phyloP scores from a whole-genome alignment of 306 rosid species.

The Sindora glabra region DNA sequence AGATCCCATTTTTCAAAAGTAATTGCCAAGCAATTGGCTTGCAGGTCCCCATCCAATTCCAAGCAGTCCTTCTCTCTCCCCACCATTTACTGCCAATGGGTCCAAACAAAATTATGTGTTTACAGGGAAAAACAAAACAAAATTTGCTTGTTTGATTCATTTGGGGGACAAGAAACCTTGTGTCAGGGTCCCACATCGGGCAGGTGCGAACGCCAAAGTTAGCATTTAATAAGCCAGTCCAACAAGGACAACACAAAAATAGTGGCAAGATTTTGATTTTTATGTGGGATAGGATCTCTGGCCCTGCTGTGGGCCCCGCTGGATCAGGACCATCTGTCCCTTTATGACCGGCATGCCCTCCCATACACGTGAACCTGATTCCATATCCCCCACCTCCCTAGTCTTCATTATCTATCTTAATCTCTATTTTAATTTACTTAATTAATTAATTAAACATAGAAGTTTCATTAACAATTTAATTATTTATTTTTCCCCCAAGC shows the following conservation, averaged over 20 bases:
- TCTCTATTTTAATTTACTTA: neutral
- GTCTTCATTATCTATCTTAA: neutral
- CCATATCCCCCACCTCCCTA: conserved; percentile 4
- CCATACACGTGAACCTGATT: conserved; percentile 69
- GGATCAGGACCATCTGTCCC: conserved; percentile 69
- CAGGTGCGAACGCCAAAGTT: conserved; percentile 37
- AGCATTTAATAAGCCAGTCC: conserved; percentile 37
- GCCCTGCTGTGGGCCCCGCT: conserved; percentile 33
- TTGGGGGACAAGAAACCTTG: conserved; percentile 17
- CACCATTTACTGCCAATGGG: no score
- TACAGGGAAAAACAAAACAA: no score
- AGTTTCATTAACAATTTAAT: no score
- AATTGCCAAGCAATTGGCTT: no score
- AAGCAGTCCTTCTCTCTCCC: no score
- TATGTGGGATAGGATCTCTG: conserved; percentile 26
- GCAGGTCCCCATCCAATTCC: no score
- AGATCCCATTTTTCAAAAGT: no score
- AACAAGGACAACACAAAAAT: conserved; percentile 47
- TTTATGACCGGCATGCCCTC: conserved; percentile 71
- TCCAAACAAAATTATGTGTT: no score
- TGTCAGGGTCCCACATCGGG: conserved; percentile 20
- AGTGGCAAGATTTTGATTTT: conserved; percentile 38
- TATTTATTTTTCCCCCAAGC: no score
- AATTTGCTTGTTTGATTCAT: conserved; percentile 17
- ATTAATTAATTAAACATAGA: no score